A percentile compares a stretch with the other conserved stretches of the same genome.
Evolutionary conservation across 768 basidiomycete genomes (phyloP).

Genomic region (Termitomyces sp.): DNA sequence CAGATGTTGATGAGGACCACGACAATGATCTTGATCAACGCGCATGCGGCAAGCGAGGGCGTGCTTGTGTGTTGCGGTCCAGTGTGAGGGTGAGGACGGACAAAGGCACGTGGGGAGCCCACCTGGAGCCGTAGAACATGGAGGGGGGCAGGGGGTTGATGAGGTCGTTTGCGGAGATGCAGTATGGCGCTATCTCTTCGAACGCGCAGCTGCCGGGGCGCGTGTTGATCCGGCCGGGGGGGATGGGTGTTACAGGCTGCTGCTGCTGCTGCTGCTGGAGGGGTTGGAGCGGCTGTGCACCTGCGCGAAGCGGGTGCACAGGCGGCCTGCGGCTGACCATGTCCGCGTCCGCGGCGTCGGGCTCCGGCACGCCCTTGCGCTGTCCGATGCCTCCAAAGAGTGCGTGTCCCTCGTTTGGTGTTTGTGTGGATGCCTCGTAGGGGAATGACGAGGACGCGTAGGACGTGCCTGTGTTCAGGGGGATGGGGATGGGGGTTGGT

Average conservation of each 20-base stretch:
- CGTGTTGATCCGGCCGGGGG: conserved; percentile 67
- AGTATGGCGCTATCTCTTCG: conserved; percentile 87
- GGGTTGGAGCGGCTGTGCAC: no score
- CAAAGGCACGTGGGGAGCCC: no score
- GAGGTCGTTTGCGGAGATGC: conserved; percentile 95
- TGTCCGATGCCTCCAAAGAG: conserved; percentile 85
- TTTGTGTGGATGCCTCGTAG: no score
- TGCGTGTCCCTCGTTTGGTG: conserved; percentile 43
- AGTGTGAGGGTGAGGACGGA: no score
- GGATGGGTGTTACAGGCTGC: conserved; percentile 45
- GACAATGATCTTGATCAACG: no score
- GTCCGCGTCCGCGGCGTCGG: conserved; percentile 27
- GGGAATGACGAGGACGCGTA: no score
- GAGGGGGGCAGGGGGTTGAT: conserved; percentile 96
- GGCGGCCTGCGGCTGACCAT: conserved; percentile 24
- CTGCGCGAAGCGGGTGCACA: no score
- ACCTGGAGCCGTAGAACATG: conserved; percentile 91
- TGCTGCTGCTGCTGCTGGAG: conserved; percentile 12
- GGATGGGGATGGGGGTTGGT: no score
- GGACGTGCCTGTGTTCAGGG: no score
- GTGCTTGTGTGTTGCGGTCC: no score
- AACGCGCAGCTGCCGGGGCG: conserved; percentile 57
- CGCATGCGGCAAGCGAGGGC: no score
- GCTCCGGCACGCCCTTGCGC: conserved; percentile 71
- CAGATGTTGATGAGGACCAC: no score